phyloP scores from a whole-genome alignment of 768 basidiomycete species.

The Boletellus sp. region DNA sequence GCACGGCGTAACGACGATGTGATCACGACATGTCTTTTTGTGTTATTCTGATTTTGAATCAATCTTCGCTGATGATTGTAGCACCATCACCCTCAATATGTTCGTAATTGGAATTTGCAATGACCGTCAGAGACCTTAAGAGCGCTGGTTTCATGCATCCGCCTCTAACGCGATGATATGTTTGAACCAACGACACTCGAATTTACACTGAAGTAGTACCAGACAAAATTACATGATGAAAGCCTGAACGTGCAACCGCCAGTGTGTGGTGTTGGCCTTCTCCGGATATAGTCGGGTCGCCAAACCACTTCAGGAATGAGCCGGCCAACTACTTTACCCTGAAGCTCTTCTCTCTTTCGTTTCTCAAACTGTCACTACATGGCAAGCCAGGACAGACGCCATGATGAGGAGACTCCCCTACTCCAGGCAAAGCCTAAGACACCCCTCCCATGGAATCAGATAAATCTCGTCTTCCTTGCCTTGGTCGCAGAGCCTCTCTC shows the following conservation, averaged over 20 bases:
- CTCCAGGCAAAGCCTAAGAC: conserved; percentile 35
- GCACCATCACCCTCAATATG: not conserved
- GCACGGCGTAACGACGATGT: conserved; percentile 7
- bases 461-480: conserved; percentile 45
- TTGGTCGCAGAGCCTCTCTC: conserved; percentile 55
- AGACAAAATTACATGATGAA: too few species aligned
- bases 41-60: not conserved
- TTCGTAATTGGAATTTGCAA: not conserved
- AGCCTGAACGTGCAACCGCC: too few species aligned
- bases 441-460: conserved; percentile 50
- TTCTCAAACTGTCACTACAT: conserved; percentile 2
- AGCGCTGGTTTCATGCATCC: too few species aligned
- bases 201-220: too few species aligned
- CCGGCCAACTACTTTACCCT: too few species aligned
- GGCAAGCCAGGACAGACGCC: conserved; percentile 38
- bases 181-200: too few species aligned
- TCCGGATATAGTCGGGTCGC: too few species aligned
- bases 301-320: too few species aligned
- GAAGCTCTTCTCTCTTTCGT: too few species aligned
- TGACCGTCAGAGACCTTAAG: not conserved
- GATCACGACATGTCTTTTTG: conserved; percentile 1
- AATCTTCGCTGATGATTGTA: not conserved
- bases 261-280: too few species aligned
- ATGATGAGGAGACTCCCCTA: conserved; percentile 44
- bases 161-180: too few species aligned